phyloP scores from a whole-genome alignment of 2,329 filamentous ascomycete species.

The Talaromyces sp. region DNA sequence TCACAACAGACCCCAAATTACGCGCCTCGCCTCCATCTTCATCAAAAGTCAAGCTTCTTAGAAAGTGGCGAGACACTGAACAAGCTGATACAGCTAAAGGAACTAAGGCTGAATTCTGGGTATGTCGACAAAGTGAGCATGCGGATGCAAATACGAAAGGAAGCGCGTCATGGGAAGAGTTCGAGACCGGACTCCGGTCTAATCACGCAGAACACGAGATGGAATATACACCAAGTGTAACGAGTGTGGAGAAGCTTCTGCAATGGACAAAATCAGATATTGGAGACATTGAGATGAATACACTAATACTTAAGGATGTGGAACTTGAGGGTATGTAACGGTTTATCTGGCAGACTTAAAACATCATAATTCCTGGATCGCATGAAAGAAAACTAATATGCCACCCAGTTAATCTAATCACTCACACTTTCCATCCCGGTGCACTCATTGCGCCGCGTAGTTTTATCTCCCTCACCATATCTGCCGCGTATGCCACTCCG shows the following conservation, averaged over 20 bases:
- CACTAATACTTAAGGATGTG: slow-evolving; percentile 17
- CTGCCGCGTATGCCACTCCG: slow-evolving; percentile 20
- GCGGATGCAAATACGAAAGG: slow-evolving; percentile 30
- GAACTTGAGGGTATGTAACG: slow-evolving; percentile 29
- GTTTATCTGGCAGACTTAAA: not conserved
- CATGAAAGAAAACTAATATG: not conserved
- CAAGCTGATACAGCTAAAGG: not conserved
- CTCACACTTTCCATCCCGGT: slow-evolving; percentile 39
- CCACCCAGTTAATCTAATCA: slow-evolving; percentile 37
- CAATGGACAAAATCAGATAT: slow-evolving; percentile 28
- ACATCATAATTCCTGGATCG: not conserved
- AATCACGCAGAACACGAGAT: slow-evolving; percentile 45
- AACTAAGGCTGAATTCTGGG: slow-evolving; percentile 40
- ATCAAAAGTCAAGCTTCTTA: slow-evolving; percentile 34
- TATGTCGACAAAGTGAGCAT: slow-evolving; percentile 45
- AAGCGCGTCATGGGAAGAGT: slow-evolving; percentile 43
- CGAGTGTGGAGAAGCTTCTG: slow-evolving; percentile 31
- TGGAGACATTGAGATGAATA: slow-evolving; percentile 16
- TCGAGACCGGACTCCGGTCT: slow-evolving; percentile 38
- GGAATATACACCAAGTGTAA: slow-evolving; percentile 45
- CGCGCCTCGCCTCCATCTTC: slow-evolving; percentile 32
- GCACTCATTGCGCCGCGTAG: slow-evolving; percentile 35
- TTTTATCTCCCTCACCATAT: slow-evolving; percentile 38
- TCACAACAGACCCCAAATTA: slow-evolving; percentile 30
- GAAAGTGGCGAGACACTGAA: slow-evolving; percentile 15